A percentile compares a stretch with the other conserved stretches of the same genome.
phyloP scores from a whole-genome alignment of 1,139 yeast genomes.

The Kurtzmaniella quercitrusa region DNA sequence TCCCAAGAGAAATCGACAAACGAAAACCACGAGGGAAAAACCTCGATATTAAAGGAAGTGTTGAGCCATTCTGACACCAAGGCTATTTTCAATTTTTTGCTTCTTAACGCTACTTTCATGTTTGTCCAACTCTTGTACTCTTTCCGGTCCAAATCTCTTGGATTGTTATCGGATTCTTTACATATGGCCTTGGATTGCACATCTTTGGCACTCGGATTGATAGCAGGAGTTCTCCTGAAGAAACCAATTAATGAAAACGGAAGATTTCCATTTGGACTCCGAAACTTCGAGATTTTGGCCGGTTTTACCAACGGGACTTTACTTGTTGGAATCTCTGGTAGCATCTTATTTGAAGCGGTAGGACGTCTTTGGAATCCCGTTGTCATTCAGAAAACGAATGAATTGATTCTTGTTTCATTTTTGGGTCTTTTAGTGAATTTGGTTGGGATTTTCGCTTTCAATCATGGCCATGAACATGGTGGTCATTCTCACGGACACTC shows the following conservation, averaged over 20 bases:
- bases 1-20: conserved; percentile 4
- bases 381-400: conserved; percentile 73
- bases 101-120: conserved; percentile 90
- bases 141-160: conserved; percentile 86
- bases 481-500: conserved; percentile 32
- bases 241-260: conserved; percentile 50
- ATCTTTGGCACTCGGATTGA: conserved; percentile 81
- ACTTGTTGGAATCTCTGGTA: conserved; percentile 81
- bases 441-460: conserved; percentile 91
- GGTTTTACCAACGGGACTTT: conserved; percentile 94
- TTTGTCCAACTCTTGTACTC: conserved; percentile 88
- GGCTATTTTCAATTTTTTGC: conserved; percentile 81
- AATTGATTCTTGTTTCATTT: conserved; percentile 75
- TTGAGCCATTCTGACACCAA: conserved; percentile 69
- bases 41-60: conserved; percentile 29
- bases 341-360: conserved; percentile 81
- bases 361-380: conserved; percentile 80
- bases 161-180: conserved; percentile 84
- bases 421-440: conserved; percentile 84
- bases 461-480: conserved; percentile 59
- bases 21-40: not conserved
- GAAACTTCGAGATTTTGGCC: conserved; percentile 83
- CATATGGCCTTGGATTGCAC: conserved; percentile 97
- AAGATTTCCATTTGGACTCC: conserved; percentile 80
- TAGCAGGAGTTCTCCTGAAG: conserved; percentile 68